Base-by-base conservation (phyloP, 1,284 basidiomycete genomes). In the Rhodotorula sp. region DNA sequence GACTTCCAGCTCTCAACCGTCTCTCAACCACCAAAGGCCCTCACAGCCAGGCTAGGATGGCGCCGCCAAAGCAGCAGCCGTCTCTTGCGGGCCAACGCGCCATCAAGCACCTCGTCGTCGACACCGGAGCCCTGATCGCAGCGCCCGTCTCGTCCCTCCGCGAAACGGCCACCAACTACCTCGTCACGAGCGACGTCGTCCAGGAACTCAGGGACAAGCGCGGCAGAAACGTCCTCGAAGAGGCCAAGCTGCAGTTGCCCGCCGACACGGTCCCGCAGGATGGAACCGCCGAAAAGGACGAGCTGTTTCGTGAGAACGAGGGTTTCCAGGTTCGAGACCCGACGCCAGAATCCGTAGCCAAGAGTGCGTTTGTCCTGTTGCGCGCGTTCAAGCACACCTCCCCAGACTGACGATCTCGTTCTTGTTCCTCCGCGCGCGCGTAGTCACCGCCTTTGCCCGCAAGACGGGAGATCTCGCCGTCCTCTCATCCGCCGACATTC, bases 381-480 rank as follows among this genome's bases (percentile, higher is more conserved):
- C 49, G 10, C 12, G 20, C 4, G 1, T 22, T 24, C 49, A n/a
- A 18, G 5, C 5, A 12, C 17, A 42, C 55, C 18, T 45, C 17
- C 20, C 22, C 20, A 37, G 37, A 37, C 49, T 66, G 56, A 62
- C 49, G 24, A 7, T 37, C 37, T 1, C 33, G 33, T 12, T 7
- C 37, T 12, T 12, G 37, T 37, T 26, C 48, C 22, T 20, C 6
- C 10, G 22, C 7, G 8, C 30, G 37, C 12, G 59, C 75, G 48
- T 72, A 76, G 96, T 95, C 15, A 91, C 91, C 62, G 89, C 90
- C 72, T 91, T 90, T 81, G 92, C 96, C 6, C 95, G 93, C 84
- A 92, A 93, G 84, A 97, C 95, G 0, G 96, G 96, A 81, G 96
- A 99, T 82, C 95, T 93, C 79, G 85, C 91, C 48, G 95, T 95